phyloP scores from a whole-genome alignment of 441 rosid genomes.

The Dalechampia spathulata region DNA sequence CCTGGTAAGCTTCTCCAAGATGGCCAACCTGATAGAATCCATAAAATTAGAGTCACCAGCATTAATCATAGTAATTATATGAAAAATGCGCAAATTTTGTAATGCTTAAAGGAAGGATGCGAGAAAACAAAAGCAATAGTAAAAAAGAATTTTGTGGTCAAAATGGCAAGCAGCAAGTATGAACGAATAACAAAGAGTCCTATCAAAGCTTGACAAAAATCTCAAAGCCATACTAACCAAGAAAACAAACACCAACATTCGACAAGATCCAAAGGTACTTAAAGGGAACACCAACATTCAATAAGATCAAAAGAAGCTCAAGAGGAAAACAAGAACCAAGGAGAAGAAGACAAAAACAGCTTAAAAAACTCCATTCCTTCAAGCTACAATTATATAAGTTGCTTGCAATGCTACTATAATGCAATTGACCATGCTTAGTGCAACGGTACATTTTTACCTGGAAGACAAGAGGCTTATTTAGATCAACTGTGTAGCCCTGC shows the following conservation, averaged over 20 bases:
- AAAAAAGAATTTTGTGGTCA: too few relatives aligned
- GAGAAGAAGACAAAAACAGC: neutral
- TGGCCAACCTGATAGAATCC: conserved; percentile 71
- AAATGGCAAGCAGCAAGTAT: too few relatives aligned
- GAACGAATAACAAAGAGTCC: too few relatives aligned
- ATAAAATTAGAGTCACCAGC: conserved; percentile 10
- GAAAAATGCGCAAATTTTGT: neutral
- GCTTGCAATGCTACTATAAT: too few relatives aligned
- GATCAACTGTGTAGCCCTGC: conserved; percentile 70
- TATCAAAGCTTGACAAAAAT: too few relatives aligned
- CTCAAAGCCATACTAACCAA: too few relatives aligned
- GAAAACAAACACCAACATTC: too few relatives aligned
- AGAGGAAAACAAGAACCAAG: neutral
- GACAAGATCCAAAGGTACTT: too few relatives aligned
- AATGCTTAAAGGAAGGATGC: neutral
- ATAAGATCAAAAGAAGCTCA: too few relatives aligned
- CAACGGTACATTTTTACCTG: conserved; percentile 58
- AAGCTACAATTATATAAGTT: neutral
- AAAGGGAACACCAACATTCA: too few relatives aligned
- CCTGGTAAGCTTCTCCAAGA: conserved; percentile 89
- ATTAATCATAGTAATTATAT: neutral
- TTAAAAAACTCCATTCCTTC: neutral
- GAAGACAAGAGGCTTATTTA: conserved; percentile 84
- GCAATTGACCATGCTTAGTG: too few relatives aligned
- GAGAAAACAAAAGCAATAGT: too few relatives aligned